Evolutionary conservation across 2,329 filamentous ascomycete genomes (phyloP).

Genomic region (Aspergillus sp.): DNA sequence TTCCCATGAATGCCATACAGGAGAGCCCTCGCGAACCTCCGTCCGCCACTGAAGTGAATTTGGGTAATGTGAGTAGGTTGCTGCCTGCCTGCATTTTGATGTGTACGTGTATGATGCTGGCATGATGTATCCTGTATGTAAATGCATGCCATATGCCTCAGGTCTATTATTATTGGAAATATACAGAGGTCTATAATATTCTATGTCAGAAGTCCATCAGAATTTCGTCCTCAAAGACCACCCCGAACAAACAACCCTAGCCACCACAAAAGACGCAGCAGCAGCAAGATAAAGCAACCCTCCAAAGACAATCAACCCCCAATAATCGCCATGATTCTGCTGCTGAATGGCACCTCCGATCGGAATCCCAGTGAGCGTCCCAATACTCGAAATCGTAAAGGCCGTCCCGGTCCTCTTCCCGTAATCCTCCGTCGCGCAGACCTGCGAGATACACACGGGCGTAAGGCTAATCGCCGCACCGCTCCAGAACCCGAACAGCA

Average conservation of each 20-base stretch:
- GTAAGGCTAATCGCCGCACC: slow-evolving; percentile 31
- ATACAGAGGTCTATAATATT: no score
- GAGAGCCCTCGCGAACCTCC: no score
- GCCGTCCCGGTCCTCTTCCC: slow-evolving; percentile 31
- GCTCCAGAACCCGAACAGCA: slow-evolving; percentile 28
- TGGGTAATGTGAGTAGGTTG: no score
- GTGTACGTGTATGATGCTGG: no score
- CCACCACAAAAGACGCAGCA: slow-evolving; percentile 15
- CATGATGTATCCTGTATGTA: no score
- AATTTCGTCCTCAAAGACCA: slow-evolving; percentile 14
- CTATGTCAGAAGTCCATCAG: background rate
- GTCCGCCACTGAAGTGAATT: no score
- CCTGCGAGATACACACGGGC: slow-evolving; percentile 39
- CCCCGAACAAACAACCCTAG: slow-evolving; percentile 14
- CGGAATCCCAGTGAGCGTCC: slow-evolving; percentile 14
- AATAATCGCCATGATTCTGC: slow-evolving; percentile 6
- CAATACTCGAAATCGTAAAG: slow-evolving; percentile 19
- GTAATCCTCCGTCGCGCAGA: slow-evolving; percentile 37
- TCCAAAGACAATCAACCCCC: slow-evolving; percentile 14
- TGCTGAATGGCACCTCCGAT: slow-evolving; percentile 11
- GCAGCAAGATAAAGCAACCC: slow-evolving; percentile 19
- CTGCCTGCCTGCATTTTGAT: no score
- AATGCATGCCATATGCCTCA: no score
- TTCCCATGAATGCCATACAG: no score
- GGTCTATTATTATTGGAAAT: no score